These are phyloP conservation scores for Colletotrichum incanum DNA, from an alignment of 2,329 filamentous ascomycete species.

Conservation along the genomic window DNA sequence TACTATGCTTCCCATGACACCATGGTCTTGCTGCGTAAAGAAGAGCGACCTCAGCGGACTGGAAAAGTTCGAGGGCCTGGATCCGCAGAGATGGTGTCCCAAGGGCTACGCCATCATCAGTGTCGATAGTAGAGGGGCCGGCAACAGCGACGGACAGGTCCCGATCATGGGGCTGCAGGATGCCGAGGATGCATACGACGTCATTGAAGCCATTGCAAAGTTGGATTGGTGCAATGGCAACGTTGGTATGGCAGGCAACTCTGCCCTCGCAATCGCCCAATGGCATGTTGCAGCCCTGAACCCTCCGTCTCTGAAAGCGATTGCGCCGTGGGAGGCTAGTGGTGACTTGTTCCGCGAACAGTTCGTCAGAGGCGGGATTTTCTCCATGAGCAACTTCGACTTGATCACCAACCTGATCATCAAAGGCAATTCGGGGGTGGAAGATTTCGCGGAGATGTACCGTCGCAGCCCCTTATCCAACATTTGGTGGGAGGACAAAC, in stretches of 20 bases:
- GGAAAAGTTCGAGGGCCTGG: slow-evolving; percentile 48
- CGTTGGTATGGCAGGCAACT: slow-evolving; percentile 53
- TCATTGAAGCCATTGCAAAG: slow-evolving; percentile 49
- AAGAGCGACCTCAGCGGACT: slow-evolving; percentile 45
- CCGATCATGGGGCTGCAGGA: slow-evolving; percentile 50
- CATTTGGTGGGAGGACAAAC: slow-evolving; percentile 56
- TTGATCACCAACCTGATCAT: slow-evolving; percentile 57
- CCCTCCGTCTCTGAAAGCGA: slow-evolving; percentile 46
- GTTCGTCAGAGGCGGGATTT: slow-evolving; percentile 59
- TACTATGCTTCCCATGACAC: slow-evolving; percentile 53
- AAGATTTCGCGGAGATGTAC: slow-evolving; percentile 61
- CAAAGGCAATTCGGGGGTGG: slow-evolving; percentile 52
- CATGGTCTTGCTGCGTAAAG: slow-evolving; percentile 46
- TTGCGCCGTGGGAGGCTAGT: slow-evolving; percentile 60
- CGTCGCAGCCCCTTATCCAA: slow-evolving; percentile 53
- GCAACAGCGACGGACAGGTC: slow-evolving; percentile 46
- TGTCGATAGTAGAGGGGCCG: slow-evolving; percentile 53
- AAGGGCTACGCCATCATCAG: slow-evolving; percentile 54
- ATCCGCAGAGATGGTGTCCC: slow-evolving; percentile 49
- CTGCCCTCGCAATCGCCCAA: slow-evolving; percentile 47
- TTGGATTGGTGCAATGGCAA: slow-evolving; percentile 52
- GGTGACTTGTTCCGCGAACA: slow-evolving; percentile 64
- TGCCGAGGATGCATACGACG: slow-evolving; percentile 49
- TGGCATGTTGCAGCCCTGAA: slow-evolving; percentile 46
- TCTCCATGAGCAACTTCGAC: slow-evolving; percentile 59